phyloP scores from a whole-genome alignment of 306 rosid species.

The Cucumis melo region DNA sequence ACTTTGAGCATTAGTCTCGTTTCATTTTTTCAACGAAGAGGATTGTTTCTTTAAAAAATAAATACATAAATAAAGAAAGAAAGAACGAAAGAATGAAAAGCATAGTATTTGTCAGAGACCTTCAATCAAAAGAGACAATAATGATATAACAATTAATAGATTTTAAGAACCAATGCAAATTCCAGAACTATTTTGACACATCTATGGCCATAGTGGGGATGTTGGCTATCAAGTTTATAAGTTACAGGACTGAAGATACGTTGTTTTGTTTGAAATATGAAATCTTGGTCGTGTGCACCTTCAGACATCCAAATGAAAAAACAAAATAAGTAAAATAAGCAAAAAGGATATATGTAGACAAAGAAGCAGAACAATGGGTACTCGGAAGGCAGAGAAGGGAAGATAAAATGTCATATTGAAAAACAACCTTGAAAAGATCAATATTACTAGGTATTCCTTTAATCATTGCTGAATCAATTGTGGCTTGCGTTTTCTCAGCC shows the following conservation, averaged over 20 bases:
- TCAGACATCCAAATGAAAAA: neutral
- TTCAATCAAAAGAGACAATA: neutral
- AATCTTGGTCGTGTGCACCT: neutral
- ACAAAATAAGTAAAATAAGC: neutral
- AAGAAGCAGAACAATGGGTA: neutral
- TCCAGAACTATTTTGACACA: neutral
- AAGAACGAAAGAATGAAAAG: neutral
- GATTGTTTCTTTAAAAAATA: too few relatives aligned
- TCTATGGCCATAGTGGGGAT: neutral
- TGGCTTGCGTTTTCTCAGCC: conserved; percentile 85
- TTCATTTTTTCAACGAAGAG: too few relatives aligned
- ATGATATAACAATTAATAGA: neutral
- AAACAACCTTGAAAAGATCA: conserved; percentile 82
- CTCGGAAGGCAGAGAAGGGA: neutral
- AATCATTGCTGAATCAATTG: conserved; percentile 88
- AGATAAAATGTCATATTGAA: conserved; percentile 14
- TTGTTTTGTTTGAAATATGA: neutral
- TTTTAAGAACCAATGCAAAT: neutral
- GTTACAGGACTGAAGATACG: neutral
- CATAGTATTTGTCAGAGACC: neutral
- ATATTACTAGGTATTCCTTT: conserved; percentile 93
- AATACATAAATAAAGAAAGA: neutral
- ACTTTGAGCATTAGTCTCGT: too few relatives aligned
- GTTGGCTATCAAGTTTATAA: neutral
- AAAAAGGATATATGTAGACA: neutral